Evolutionary conservation across 2,329 filamentous ascomycete genomes (phyloP), one percentile per base, ranked within the genome.

Genomic region (Xylaria polymorpha): DNA sequence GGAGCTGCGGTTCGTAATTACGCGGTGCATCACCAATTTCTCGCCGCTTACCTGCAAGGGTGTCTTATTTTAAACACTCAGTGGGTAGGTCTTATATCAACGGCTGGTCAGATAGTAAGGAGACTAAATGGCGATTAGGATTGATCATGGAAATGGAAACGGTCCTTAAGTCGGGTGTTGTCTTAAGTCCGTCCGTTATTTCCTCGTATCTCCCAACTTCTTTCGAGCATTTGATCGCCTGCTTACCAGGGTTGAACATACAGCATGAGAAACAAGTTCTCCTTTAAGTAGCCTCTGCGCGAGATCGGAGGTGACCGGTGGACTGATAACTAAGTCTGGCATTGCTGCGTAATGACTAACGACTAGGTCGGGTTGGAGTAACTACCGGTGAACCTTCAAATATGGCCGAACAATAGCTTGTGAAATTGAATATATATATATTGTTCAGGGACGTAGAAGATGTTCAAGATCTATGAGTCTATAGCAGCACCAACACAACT

Each of bases 131-230:
- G 2, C 22, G 22, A 22, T 48, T 48, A 5, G 22, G 14, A 50
- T 25, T 50, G 10, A 12, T 25, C 22, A 5, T 22, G n/a, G 44
- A 22, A 48, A 48, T 22, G 44, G 1, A 25, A 25, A 50, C 12
- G 12, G 22, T 9, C 22, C 18, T 15, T 50, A 50, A 22, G 15
- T 15, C 41, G 22, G 48, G 22, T 55, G 29, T 15, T 43, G 18
- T 50, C 51, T 56, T 66, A 61, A 61, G 50, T 50, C 64, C 57
- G 57, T 44, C 46, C 57, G 64, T 66, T 48, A 66, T 48, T 44
- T 44, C 57, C 48, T n/a, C 50, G n/a, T 22, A n/a, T 15, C 6
- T 4, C 7, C n/a, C 35, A 4, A 39, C 15, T 18, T 12, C 29
- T 57, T 50, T 12, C 9, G n/a, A 14, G 9, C 14, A 22, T 51